Conservation (phyloP, 257 asterid genomes). For the Ophiorrhiza pumila region DNA sequence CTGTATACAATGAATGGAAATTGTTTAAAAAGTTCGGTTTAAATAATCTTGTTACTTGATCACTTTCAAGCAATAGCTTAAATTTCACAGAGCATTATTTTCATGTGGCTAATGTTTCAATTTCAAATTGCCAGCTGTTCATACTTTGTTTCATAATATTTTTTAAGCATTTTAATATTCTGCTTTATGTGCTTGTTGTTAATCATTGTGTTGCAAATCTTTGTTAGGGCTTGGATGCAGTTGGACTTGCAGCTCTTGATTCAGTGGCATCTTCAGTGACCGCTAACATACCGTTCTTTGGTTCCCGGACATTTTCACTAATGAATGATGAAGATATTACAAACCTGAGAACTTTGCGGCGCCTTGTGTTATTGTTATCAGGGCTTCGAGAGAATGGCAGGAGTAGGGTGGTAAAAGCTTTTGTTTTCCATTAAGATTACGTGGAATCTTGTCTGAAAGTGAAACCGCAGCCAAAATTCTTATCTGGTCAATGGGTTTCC, state of each 20-base stretch:
- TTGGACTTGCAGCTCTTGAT: slow-evolving; percentile 72
- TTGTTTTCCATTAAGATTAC: background rate
- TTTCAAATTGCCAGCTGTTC: background rate
- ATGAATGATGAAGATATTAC: slow-evolving; percentile 75
- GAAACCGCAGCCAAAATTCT: background rate
- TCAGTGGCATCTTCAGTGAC: slow-evolving; percentile 48
- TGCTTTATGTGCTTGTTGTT: background rate
- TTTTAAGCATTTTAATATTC: background rate
- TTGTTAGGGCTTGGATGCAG: slow-evolving; percentile 88
- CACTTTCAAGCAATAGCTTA: too few species aligned
- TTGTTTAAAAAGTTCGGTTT: too few species aligned
- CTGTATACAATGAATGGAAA: too few species aligned
- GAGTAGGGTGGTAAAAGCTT: slow-evolving; percentile 40
- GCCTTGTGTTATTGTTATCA: slow-evolving; percentile 62
- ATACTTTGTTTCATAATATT: background rate
- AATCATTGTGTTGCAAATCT: slow-evolving; percentile 19
- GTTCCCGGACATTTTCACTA: slow-evolving; percentile 40
- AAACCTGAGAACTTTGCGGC: slow-evolving; percentile 68
- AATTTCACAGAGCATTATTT: too few species aligned
- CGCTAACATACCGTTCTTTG: slow-evolving; percentile 55
- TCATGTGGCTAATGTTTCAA: too few species aligned
- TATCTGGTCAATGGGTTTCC: background rate
- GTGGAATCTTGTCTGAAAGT: slow-evolving; percentile 2
- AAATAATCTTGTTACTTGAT: too few species aligned
- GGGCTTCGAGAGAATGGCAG: slow-evolving; percentile 44